Evolutionary conservation across 108 stramenopile genomes (phyloP).

Genomic region (Cylindrotheca closterium): DNA sequence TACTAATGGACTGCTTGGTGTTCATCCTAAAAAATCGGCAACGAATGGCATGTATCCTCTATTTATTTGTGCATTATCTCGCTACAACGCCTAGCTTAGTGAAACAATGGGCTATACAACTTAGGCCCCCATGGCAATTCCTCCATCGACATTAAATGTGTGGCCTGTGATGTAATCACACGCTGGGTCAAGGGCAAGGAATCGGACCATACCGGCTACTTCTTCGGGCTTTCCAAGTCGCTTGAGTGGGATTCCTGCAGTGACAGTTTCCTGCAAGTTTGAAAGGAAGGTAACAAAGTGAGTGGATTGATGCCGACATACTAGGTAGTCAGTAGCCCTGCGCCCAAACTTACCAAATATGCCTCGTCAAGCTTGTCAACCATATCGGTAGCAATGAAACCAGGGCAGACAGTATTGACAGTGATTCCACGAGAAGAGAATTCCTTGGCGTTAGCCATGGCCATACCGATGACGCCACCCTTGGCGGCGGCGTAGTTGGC

Average conservation of each 20-base stretch:
- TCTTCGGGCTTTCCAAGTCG: slow-evolving; percentile 90
- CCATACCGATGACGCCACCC: slow-evolving; percentile 89
- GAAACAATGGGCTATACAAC: background rate
- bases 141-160: slow-evolving; percentile 95
- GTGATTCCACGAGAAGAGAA: slow-evolving; percentile 77
- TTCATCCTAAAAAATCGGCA: too few relatives aligned
- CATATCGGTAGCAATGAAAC: slow-evolving; percentile 91
- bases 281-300: background rate
- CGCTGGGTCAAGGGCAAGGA: slow-evolving; percentile 91
- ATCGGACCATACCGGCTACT: slow-evolving; percentile 85
- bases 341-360: slow-evolving; percentile 36
- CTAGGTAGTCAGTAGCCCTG: background rate
- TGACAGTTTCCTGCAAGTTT: slow-evolving; percentile 46
- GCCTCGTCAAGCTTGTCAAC: slow-evolving; percentile 60
- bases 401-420: slow-evolving; percentile 89
- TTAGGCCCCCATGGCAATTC: slow-evolving; percentile 92
- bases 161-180: slow-evolving; percentile 92
- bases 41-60: too few relatives aligned
- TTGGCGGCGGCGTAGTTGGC: slow-evolving; percentile 95
- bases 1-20: too few relatives aligned
- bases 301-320: background rate
- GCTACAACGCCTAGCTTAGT: too few relatives aligned
- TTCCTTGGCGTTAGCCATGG: slow-evolving; percentile 90
- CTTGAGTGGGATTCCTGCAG: slow-evolving; percentile 74
- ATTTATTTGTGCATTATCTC: too few relatives aligned